Conservation (phyloP, 306 rosid genomes). For the Pyrus communis region DNA sequence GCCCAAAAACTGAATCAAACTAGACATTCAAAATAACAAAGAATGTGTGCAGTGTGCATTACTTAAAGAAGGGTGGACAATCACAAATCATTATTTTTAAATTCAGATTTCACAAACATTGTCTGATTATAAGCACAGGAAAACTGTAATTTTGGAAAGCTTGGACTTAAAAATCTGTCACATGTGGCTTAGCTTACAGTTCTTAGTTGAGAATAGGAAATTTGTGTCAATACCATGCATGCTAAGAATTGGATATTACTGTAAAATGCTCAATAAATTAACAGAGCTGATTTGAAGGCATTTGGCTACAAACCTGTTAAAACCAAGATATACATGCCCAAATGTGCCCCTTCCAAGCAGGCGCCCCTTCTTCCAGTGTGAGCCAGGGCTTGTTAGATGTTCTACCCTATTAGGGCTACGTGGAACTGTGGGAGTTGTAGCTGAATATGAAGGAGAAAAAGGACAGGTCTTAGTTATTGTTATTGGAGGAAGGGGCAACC, state of each 20-base stretch:
- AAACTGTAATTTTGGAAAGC: background rate
- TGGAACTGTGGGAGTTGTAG: slow-evolving; percentile 86
- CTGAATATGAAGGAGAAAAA: slow-evolving; percentile 83
- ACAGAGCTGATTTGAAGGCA: background rate
- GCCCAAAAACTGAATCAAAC: slow-evolving; percentile 23
- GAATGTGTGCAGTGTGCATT: background rate
- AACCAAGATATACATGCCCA: slow-evolving; percentile 92
- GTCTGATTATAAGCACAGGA: background rate
- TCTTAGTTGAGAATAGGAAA: background rate
- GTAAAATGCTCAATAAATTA: background rate
- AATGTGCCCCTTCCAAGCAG: slow-evolving; percentile 89
- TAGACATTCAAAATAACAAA: slow-evolving; percentile 14
- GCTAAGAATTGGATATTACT: background rate
- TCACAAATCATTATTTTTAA: background rate
- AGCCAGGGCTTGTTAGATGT: slow-evolving; percentile 64
- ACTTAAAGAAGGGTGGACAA: background rate
- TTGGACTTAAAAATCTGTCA: background rate
- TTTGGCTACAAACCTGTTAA: slow-evolving; percentile 53
- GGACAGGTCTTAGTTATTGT: slow-evolving; percentile 48
- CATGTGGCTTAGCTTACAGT: background rate
- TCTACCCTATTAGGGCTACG: slow-evolving; percentile 95
- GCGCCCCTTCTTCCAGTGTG: slow-evolving; percentile 92
- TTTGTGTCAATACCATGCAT: background rate
- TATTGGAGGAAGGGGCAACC: slow-evolving; percentile 88
- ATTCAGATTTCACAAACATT: background rate